A percentile compares a stretch with the other conserved stretches of the same genome.
These are phyloP conservation scores for Apiotrichum porosum DNA, from an alignment of 1,284 basidiomycete genomes.

Conservation along the genomic window DNA sequence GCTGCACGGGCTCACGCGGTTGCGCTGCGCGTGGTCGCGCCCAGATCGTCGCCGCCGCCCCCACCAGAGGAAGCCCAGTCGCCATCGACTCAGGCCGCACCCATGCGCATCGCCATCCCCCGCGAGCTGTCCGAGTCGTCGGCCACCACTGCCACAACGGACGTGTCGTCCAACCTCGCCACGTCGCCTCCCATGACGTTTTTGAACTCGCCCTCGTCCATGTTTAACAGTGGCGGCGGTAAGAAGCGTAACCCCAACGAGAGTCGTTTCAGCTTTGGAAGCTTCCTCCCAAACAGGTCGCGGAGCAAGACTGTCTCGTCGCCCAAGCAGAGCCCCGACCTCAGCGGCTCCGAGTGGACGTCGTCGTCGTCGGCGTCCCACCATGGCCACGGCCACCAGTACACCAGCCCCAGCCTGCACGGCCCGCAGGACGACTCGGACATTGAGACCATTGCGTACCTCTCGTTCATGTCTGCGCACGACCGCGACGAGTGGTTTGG, in stretches of 20 bases:
- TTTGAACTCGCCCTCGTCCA: background rate
- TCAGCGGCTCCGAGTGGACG: background rate
- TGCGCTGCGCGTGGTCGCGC: background rate
- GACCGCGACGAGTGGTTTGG: constrained; percentile 19
- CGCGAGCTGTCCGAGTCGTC: background rate
- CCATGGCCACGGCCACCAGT: background rate
- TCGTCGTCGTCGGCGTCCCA: background rate
- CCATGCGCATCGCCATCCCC: background rate
- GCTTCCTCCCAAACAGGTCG: background rate
- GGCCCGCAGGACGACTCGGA: background rate
- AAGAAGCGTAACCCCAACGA: constrained; percentile 6
- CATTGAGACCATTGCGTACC: constrained; percentile 3
- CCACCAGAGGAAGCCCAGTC: too few relatives aligned
- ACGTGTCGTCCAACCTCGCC: background rate
- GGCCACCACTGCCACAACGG: too few relatives aligned
- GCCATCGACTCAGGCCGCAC: background rate
- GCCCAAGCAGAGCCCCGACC: background rate
- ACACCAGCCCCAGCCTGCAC: background rate
- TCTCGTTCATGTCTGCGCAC: constrained; percentile 7
- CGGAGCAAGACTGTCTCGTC: constrained; percentile 12
- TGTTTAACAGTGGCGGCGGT: too few relatives aligned
- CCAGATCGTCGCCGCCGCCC: background rate
- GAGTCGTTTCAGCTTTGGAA: background rate
- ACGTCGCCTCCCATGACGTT: background rate
- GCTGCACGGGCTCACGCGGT: background rate